Conservation (phyloP, 257 asterid genomes). For the Solanum rostratum region DNA sequence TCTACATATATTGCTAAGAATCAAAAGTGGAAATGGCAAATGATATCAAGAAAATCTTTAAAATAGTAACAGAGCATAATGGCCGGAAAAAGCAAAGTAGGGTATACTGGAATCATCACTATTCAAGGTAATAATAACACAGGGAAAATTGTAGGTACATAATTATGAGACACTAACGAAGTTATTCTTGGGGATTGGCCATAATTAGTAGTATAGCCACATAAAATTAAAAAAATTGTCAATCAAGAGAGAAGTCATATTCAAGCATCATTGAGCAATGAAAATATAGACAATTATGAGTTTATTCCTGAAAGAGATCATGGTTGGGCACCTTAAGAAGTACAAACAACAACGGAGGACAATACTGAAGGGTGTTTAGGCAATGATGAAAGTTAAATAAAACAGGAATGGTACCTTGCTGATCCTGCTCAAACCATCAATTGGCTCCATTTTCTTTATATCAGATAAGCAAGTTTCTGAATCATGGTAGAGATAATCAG, state of each 20-base stretch:
- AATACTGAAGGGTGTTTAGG: neutral
- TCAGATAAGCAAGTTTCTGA: conserved; percentile 94
- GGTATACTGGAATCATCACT: neutral
- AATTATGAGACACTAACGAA: neutral
- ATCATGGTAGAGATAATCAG: conserved; percentile 7
- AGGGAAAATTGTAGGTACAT: neutral
- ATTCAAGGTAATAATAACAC: neutral
- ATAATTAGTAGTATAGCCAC: neutral
- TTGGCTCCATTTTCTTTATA: conserved; percentile 92
- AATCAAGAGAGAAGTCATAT: neutral
- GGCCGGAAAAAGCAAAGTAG: neutral
- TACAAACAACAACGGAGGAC: neutral
- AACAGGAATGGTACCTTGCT: conserved; percentile 51
- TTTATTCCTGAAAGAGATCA: neutral
- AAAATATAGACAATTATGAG: neutral
- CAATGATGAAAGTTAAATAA: neutral
- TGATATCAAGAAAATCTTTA: neutral
- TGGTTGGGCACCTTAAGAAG: neutral
- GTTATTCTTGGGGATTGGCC: neutral
- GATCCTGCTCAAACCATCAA: conserved; percentile 77
- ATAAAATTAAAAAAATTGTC: neutral
- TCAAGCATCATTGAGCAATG: neutral
- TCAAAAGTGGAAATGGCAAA: neutral
- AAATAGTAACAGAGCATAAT: neutral
- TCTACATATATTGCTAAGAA: neutral